These are phyloP conservation scores for Plenodomus biglobosus DNA, from an alignment of 2,329 filamentous ascomycete species.

Conservation along the genomic window DNA sequence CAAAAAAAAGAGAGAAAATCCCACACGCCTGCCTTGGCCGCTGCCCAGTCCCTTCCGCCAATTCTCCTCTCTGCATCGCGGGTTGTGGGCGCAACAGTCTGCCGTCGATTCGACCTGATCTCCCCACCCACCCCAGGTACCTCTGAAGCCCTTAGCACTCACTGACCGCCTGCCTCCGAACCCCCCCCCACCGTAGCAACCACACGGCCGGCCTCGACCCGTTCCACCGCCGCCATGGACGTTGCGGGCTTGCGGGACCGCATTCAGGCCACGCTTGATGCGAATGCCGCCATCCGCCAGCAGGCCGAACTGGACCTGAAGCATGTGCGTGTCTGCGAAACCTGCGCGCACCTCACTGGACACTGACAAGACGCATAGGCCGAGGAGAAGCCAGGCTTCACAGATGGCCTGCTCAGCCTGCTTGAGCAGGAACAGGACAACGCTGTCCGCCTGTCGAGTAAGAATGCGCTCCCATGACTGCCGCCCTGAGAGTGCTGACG, in stretches of 20 bases:
- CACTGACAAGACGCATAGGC: slow-evolving; percentile 61
- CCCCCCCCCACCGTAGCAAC: no score
- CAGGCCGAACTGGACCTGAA: slow-evolving; percentile 80
- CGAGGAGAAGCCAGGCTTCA: slow-evolving; percentile 86
- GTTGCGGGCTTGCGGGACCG: slow-evolving; percentile 72
- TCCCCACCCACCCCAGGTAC: no score
- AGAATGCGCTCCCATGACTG: slow-evolving; percentile 24
- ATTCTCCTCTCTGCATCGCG: slow-evolving; percentile 1
- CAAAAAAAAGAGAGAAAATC: slow-evolving; percentile 16
- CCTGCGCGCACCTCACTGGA: slow-evolving; percentile 10
- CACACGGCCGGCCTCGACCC: background rate
- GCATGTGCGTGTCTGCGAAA: slow-evolving; percentile 60
- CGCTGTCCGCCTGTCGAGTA: slow-evolving; percentile 86
- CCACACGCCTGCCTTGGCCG: slow-evolving; percentile 14
- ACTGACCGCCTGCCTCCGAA: background rate
- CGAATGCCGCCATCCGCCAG: slow-evolving; percentile 73
- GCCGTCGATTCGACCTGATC: background rate
- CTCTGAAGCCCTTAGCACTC: background rate
- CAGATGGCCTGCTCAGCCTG: slow-evolving; percentile 86
- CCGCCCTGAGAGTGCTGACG: slow-evolving; percentile 22
- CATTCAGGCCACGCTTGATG: slow-evolving; percentile 73
- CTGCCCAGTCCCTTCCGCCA: slow-evolving; percentile 11
- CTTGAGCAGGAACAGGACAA: slow-evolving; percentile 84
- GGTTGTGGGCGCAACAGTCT: background rate
- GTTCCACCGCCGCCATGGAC: slow-evolving; percentile 64